These are phyloP conservation scores for Ogataea methanolica DNA, from an alignment of 805 yeast species.

Conservation along the genomic window DNA sequence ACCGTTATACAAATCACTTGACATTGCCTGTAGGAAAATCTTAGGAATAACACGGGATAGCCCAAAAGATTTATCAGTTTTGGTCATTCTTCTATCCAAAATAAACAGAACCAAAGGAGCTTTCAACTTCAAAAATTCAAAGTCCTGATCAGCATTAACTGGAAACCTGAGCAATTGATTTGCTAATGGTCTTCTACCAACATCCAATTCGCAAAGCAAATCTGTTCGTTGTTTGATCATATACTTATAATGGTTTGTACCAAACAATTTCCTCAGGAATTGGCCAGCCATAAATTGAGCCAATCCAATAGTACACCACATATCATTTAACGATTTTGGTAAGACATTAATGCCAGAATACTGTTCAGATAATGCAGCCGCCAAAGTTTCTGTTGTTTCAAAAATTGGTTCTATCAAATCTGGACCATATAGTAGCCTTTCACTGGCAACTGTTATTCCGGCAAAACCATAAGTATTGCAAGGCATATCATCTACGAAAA, in stretches of 20 bases:
- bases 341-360: constrained; percentile 93
- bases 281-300: constrained; percentile 77
- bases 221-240: constrained; percentile 63
- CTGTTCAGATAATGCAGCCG: constrained; percentile 74
- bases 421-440: constrained; percentile 64
- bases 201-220: constrained; percentile 64
- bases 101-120: constrained; percentile 84
- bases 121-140: constrained; percentile 68
- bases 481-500: constrained; percentile 60
- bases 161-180: constrained; percentile 65
- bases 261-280: constrained; percentile 68
- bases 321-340: constrained; percentile 70
- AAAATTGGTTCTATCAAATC: constrained; percentile 76
- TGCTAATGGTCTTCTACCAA: constrained; percentile 80
- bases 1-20: constrained; percentile 82
- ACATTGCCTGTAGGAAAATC: constrained; percentile 88
- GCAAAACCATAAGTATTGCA: constrained; percentile 59
- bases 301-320: constrained; percentile 89
- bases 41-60: constrained; percentile 88
- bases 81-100: constrained; percentile 88
- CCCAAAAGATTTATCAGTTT: constrained; percentile 92
- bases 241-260: constrained; percentile 76
- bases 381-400: constrained; percentile 58
- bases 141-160: constrained; percentile 47
- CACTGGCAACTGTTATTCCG: constrained; percentile 62